A percentile compares a stretch with the other conserved stretches of the same genome.
Conservation (phyloP, 2,329 filamentous ascomycete species). For the Blastomyces emzantsi region DNA sequence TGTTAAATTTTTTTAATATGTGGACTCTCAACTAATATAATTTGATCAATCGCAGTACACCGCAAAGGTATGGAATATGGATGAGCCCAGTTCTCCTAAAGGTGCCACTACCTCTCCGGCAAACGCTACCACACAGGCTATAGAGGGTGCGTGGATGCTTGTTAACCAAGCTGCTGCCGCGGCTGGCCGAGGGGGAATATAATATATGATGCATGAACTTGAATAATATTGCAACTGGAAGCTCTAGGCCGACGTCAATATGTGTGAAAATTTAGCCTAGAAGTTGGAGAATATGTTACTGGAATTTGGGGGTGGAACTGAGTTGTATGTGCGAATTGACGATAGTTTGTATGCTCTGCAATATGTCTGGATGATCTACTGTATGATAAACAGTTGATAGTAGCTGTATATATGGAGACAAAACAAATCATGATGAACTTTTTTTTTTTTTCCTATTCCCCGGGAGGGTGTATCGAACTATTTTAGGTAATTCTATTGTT, state of each 20-base stretch:
- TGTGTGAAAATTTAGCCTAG: not conserved
- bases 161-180: slow-evolving; percentile 21
- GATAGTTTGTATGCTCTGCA: not conserved
- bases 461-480: no score
- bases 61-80: slow-evolving; percentile 17
- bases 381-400: not conserved
- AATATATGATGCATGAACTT: not conserved
- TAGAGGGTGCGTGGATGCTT: slow-evolving; percentile 11
- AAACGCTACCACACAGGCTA: not conserved
- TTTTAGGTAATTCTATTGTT: no score
- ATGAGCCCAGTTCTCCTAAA: not conserved
- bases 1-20: not conserved
- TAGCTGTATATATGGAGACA: no score
- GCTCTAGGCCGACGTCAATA: not conserved
- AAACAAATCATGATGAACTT: no score
- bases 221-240: not conserved
- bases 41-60: slow-evolving; percentile 22
- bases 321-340: not conserved
- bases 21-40: slow-evolving; percentile 15
- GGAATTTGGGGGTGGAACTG: not conserved
- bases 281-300: not conserved
- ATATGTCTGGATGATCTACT: not conserved
- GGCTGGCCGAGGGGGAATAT: not conserved
- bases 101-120: not conserved
- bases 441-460: no score